Conservation (phyloP, 1,139 yeast species). For the Lodderomyces theae region DNA sequence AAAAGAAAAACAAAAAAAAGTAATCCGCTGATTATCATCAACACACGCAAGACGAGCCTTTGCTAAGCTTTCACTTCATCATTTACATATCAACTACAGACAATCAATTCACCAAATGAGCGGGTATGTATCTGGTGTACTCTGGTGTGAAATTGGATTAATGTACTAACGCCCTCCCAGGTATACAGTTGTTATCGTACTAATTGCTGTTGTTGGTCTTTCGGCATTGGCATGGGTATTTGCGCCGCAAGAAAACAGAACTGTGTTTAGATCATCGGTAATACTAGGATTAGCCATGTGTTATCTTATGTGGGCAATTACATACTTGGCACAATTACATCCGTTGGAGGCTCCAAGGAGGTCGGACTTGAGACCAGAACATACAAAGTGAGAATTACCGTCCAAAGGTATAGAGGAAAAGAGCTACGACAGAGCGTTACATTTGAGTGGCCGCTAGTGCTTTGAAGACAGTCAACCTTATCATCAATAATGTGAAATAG, state of each 20-base stretch:
- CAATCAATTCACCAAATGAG: slow-evolving; percentile 19
- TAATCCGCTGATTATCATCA: slow-evolving; percentile 1
- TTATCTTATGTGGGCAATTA: slow-evolving; percentile 93
- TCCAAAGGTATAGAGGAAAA: not conserved
- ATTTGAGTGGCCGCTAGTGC: no score
- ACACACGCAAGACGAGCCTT: not conserved
- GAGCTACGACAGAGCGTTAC: no score
- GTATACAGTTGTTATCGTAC: slow-evolving; percentile 69
- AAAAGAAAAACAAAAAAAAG: slow-evolving; percentile 8
- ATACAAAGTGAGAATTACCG: slow-evolving; percentile 2
- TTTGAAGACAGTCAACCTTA: no score
- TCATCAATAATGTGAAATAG: no score
- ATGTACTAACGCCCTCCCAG: slow-evolving; percentile 33
- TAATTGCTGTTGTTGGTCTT: slow-evolving; percentile 56
- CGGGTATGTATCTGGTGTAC: slow-evolving; percentile 27
- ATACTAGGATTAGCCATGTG: slow-evolving; percentile 82
- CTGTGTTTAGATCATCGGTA: slow-evolving; percentile 90
- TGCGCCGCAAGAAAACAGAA: slow-evolving; percentile 58
- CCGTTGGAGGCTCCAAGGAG: slow-evolving; percentile 82
- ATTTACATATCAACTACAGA: not conserved
- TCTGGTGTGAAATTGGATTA: not conserved
- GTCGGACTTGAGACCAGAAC: slow-evolving; percentile 76
- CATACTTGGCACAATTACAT: slow-evolving; percentile 75
- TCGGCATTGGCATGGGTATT: slow-evolving; percentile 64
- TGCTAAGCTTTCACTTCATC: not conserved